Evolutionary conservation across 345 rosid genomes (phyloP).

Genomic region (Lepidium aucheri): DNA sequence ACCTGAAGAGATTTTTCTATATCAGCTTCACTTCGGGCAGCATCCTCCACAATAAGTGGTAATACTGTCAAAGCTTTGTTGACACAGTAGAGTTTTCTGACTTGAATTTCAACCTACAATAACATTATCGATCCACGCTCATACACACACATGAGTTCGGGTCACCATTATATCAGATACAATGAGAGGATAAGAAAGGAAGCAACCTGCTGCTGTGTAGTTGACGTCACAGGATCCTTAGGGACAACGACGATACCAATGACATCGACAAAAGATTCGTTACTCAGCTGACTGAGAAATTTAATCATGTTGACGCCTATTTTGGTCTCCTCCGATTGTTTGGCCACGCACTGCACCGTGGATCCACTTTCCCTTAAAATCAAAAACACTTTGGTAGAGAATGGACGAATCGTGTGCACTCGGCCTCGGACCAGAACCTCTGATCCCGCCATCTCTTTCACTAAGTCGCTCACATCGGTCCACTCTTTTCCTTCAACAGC

Average conservation of each 20-base stretch:
- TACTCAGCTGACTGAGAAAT: constrained; percentile 40
- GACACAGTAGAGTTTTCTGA: constrained; percentile 50
- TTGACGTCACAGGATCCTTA: constrained; percentile 40
- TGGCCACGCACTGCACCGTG: constrained; percentile 70
- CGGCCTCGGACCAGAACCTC: constrained; percentile 61
- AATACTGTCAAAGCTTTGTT: constrained; percentile 45
- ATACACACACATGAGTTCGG: background rate
- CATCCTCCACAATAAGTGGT: constrained; percentile 79
- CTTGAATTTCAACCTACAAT: constrained; percentile 61
- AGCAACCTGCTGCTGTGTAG: constrained; percentile 55
- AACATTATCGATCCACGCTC: background rate
- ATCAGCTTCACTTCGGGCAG: constrained; percentile 68
- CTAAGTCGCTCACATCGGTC: constrained; percentile 45
- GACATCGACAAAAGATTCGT: constrained; percentile 63
- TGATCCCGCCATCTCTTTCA: constrained; percentile 29
- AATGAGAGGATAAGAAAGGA: background rate
- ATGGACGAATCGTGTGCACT: constrained; percentile 45
- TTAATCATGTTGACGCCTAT: constrained; percentile 62
- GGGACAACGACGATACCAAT: constrained; percentile 48
- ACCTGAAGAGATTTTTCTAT: constrained; percentile 65
- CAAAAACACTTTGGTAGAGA: constrained; percentile 51
- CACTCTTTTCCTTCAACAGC: constrained; percentile 30
- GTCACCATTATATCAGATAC: background rate
- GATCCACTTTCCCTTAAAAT: constrained; percentile 57
- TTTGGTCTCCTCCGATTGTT: constrained; percentile 29